These are phyloP conservation scores for Neofusicoccum parvum DNA, from an alignment of 2,329 filamentous ascomycete genomes.

Conservation along the genomic window DNA sequence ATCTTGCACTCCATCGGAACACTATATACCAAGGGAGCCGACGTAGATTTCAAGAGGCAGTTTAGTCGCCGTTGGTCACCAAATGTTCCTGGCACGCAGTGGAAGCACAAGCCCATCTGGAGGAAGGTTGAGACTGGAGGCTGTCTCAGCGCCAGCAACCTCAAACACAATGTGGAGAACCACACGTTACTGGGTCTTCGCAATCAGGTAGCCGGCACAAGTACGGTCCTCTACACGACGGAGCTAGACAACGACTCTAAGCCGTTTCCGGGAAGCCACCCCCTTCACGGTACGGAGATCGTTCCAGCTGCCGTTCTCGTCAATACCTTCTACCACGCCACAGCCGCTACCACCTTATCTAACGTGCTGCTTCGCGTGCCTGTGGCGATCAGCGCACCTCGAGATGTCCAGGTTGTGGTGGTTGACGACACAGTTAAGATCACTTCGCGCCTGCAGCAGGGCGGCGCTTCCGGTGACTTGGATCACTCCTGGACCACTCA, in stretches of 20 bases:
- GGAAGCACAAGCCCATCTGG: too few relatives aligned
- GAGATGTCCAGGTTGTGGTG: constrained; percentile 44
- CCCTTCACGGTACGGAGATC: too few relatives aligned
- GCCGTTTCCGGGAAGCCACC: too few relatives aligned
- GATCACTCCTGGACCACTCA: constrained; percentile 37
- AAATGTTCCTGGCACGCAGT: too few relatives aligned
- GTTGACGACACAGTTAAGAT: constrained; percentile 36
- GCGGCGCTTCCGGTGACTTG: background rate
- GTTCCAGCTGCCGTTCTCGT: constrained; percentile 29
- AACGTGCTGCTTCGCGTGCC: constrained; percentile 43
- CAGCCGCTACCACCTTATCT: constrained; percentile 30
- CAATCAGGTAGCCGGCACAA: constrained; percentile 29
- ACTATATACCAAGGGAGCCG: constrained; percentile 34
- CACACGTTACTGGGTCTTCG: too few relatives aligned
- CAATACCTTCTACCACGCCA: constrained; percentile 45
- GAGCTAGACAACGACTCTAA: too few relatives aligned
- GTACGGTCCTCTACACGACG: constrained; percentile 26
- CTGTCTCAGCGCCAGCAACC: too few relatives aligned
- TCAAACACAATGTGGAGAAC: too few relatives aligned
- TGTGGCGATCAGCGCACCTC: constrained; percentile 36
- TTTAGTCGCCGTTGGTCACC: background rate
- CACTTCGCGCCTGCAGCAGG: constrained; percentile 33
- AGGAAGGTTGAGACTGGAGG: too few relatives aligned
- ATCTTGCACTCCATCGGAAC: constrained; percentile 33
- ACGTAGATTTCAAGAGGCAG: constrained; percentile 29